Percentiles rank a stretch among this genome's conserved stretches.
Evolutionary conservation across 805 yeast genomes (phyloP).

Genomic region (Yarrowia yakushimensis): DNA sequence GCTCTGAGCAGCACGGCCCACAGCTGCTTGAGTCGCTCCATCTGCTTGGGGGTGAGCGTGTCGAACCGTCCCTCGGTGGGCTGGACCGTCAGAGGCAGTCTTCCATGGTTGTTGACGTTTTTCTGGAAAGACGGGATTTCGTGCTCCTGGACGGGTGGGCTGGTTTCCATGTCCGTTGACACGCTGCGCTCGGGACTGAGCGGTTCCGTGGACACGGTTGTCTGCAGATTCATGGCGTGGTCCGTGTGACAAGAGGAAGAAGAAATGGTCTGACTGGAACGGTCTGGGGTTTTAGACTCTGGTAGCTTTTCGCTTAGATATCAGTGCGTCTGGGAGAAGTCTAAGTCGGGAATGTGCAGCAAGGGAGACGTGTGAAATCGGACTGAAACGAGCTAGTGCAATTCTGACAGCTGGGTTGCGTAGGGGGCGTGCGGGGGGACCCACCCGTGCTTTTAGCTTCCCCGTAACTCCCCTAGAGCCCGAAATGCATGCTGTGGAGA

Average conservation of each 20-base stretch:
- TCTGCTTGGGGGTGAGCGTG: constrained; percentile 15
- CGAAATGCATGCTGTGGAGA: too few relatives aligned
- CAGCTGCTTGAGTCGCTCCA: constrained; percentile 16
- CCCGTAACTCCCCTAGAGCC: too few relatives aligned
- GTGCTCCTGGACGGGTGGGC: neutral
- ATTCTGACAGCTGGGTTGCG: neutral
- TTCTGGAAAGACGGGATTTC: constrained; percentile 5
- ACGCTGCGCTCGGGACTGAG: neutral
- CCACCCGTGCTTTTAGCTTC: too few relatives aligned
- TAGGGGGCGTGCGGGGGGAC: neutral
- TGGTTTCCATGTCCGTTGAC: neutral
- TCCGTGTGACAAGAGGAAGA: neutral
- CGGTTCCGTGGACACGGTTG: constrained; percentile 16
- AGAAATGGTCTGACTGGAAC: neutral
- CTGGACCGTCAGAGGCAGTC: neutral
- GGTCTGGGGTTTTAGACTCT: constrained; percentile 10
- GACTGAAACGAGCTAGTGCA: neutral
- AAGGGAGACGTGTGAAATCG: neutral
- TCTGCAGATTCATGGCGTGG: neutral
- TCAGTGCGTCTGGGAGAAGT: neutral
- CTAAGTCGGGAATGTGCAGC: neutral
- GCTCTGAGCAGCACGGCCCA: constrained; percentile 24
- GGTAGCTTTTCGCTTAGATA: constrained; percentile 11
- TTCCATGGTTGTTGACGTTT: constrained; percentile 15
- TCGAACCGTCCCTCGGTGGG: constrained; percentile 7